Evolutionary conservation across 192 early-diverging fungal genomes (phyloP), one percentile per base, ranked within the genome.

Genomic region (Backusella psychrophila): DNA sequence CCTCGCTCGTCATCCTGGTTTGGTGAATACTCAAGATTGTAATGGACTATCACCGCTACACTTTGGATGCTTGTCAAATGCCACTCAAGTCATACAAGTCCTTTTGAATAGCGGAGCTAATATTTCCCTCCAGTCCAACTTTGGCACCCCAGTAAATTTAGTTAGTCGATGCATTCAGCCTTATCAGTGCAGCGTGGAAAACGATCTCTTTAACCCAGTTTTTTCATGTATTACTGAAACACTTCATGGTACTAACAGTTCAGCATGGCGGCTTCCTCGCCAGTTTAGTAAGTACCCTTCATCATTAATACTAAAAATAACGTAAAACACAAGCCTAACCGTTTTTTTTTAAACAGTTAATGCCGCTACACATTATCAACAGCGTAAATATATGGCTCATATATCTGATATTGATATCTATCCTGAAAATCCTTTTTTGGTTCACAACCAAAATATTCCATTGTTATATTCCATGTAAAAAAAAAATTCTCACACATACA

Each of bases 31-130:
- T 8, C 65, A 77, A n/a, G 93, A 94, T 72, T 80, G 87, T 76
- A 93, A 91, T 75, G 89, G 87, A 1, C 89, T 90, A 83, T 93
- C 86, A 17, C 88, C 93, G 5, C 75, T 94, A 66, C 91, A 94
- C 77, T 91, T 91, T 87, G 89, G 89, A 1, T 84, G 86, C 39
- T 87, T 89, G 83, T 83, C 83, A 59, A 86, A 87, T 3, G 79
- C 85, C 5, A 68, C 68, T 2, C 81, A 81, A 6, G 82, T 91
- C 26, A 87, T 88, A 3, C 80, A 84, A 75, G 39, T 87, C 69
- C 81, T 94, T 21, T 71, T 94, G 4, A 81, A 77, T n/a, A 66
- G 79, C 15, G 89, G 89, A 8, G 77, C 81, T 2, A 39, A 56
- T 17, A 70, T 71, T 23, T 35, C 31, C 19, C 36, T 69, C 17